Base-by-base conservation (phyloP, 805 yeast genomes). In the Cyberlindnera xylosilytica region DNA sequence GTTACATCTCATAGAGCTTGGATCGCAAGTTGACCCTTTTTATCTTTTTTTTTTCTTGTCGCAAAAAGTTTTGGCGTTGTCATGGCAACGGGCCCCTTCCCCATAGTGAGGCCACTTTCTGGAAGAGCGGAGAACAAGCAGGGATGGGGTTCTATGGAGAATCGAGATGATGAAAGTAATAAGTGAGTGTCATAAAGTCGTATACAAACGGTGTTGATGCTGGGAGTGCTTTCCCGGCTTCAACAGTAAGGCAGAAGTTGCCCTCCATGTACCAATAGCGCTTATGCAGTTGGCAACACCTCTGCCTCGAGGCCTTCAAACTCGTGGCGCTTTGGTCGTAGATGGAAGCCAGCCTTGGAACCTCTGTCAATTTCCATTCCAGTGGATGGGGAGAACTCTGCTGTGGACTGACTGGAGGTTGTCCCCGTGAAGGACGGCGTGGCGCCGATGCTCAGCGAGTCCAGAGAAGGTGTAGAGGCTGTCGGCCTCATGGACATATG, bases 271-370 rank as follows among this genome's bases (percentile, higher is more conserved):
- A 27, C 9, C 7, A 9, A 9, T 27, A 18, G 26, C 20, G 28
- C 19, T 35, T 16, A 42, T 42, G 46, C 46, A 34, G 42, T 34
- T 3, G 46, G 46, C 27, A 42, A 24, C 17, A 42, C 19, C 15
- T 42, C 46, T 6, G 29, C 34, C 13, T 42, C 39, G 9, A 30
- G 34, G 16, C 28, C 37, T 6, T 42, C 46, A 12, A 38, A 30
- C 7, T 38, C 36, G 13, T 20, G 29, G 12, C 36, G 34, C 37
- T 35, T 42, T 8, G 39, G 6, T 29, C 46, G 42, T 3, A 42
- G 42, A 6, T 34, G 39, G 26, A 36, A 36, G n/a, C n/a, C n/a
- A n/a, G 44, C 9, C 19, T 30, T 15, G 6, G 24, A 2, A 16
- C 20, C 13, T 26, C 27, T 32, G 16, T 10, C 30, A 6, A 9